Evolutionary conservation across 768 basidiomycete species (phyloP).

Genomic region (Vararia minispora): DNA sequence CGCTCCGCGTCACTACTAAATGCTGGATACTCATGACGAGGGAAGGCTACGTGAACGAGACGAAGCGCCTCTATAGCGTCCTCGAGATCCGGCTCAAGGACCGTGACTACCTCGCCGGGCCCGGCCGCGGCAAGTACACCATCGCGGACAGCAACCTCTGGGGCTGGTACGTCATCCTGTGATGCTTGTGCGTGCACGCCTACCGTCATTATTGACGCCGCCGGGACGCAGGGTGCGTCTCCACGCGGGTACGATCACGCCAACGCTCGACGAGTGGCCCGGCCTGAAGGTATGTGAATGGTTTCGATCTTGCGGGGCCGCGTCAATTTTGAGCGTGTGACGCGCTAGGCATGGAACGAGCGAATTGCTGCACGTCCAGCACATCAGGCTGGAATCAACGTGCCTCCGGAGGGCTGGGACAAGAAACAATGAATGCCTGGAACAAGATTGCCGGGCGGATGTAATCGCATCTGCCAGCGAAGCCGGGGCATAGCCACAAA

Average conservation of each 20-base stretch:
- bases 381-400: slow-evolving; percentile 21
- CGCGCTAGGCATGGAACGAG: slow-evolving; percentile 29
- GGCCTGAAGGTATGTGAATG: slow-evolving; percentile 36
- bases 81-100: slow-evolving; percentile 65
- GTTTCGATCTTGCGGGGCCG: neutral
- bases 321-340: neutral
- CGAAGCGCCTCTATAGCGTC: slow-evolving; percentile 73
- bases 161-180: slow-evolving; percentile 43
- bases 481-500: no score
- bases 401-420: slow-evolving; percentile 16
- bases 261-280: slow-evolving; percentile 53
- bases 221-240: slow-evolving; percentile 58
- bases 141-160: slow-evolving; percentile 64
- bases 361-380: slow-evolving; percentile 25
- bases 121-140: slow-evolving; percentile 52
- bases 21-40: slow-evolving; percentile 12
- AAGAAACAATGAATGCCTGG: no score
- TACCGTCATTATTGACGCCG: neutral
- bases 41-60: slow-evolving; percentile 70
- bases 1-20: neutral
- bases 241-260: slow-evolving; percentile 37
- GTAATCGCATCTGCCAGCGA: no score
- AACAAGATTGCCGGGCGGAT: no score
- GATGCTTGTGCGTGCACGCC: neutral
- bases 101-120: slow-evolving; percentile 74